These are phyloP conservation scores for Lepidopterella palustris DNA, from an alignment of 495 filamentous ascomycete genomes.

Conservation along the genomic window DNA sequence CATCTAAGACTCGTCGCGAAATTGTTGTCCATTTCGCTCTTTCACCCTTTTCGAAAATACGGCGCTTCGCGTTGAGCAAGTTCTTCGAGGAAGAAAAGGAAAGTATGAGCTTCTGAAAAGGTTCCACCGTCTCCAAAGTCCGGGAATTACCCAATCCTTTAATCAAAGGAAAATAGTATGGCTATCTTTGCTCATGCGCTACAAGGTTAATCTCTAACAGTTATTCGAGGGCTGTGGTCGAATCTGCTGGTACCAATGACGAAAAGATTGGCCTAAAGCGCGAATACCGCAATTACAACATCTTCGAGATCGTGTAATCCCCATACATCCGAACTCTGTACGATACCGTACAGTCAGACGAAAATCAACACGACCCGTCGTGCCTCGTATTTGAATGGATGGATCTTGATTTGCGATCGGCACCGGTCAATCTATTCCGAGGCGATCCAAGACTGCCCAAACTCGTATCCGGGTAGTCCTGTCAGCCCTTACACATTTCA, in stretches of 20 bases:
- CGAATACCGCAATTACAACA: slow-evolving; percentile 18
- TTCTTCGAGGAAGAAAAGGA: slow-evolving; percentile 21
- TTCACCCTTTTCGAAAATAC: slow-evolving; percentile 9
- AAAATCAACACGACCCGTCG: slow-evolving; percentile 15
- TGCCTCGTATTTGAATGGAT: slow-evolving; percentile 31
- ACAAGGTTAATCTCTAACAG: slow-evolving; percentile 7
- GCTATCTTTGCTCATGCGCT: not conserved
- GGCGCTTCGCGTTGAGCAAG: slow-evolving; percentile 21
- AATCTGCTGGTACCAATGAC: slow-evolving; percentile 17
- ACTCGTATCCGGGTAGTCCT: slow-evolving; percentile 16
- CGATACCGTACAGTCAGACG: slow-evolving; percentile 14
- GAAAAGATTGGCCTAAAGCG: slow-evolving; percentile 14
- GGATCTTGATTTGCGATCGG: slow-evolving; percentile 25
- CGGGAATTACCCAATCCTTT: slow-evolving; percentile 13
- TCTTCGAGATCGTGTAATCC: slow-evolving; percentile 16
- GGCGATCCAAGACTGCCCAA: slow-evolving; percentile 16
- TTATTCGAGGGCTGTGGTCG: slow-evolving; percentile 15
- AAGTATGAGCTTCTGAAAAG: slow-evolving; percentile 25
- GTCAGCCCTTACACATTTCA: slow-evolving; percentile 14
- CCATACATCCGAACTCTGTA: slow-evolving; percentile 20
- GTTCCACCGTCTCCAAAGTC: slow-evolving; percentile 23
- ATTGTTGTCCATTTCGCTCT: slow-evolving; percentile 10
- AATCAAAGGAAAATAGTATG: slow-evolving; percentile 18
- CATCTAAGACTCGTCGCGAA: too few relatives aligned
- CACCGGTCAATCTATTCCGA: slow-evolving; percentile 15